A percentile compares a stretch with the other conserved stretches of the same genome.
Evolutionary conservation across 208 protist genomes (phyloP).

Genomic region (Wallacemonas sp.): DNA sequence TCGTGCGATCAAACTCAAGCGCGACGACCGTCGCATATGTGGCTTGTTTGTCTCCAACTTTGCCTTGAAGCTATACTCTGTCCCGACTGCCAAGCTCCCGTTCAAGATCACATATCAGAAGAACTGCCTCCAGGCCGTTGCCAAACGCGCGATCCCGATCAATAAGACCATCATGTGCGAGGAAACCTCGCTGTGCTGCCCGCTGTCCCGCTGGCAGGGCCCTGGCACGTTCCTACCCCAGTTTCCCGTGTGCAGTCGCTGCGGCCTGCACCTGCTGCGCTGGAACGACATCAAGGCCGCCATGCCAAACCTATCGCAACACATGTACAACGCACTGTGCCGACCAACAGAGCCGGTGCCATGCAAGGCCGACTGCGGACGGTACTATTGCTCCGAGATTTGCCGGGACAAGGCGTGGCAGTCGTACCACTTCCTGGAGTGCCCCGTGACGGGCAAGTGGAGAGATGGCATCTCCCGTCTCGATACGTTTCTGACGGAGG

Average conservation of each 20-base stretch:
- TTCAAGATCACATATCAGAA: conserved; percentile 29
- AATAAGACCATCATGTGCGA: conserved; percentile 7
- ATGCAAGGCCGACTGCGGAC: conserved; percentile 58
- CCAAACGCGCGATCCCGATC: not conserved
- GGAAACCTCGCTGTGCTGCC: conserved; percentile 18
- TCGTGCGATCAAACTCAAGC: conserved; percentile 47
- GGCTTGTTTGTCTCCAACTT: conserved; percentile 59
- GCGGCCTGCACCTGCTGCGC: conserved; percentile 46
- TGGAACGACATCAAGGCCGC: conserved; percentile 28
- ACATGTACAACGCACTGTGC: conserved; percentile 42
- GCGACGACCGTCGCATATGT: conserved; percentile 39
- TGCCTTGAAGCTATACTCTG: conserved; percentile 64
- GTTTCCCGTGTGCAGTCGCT: conserved; percentile 52
- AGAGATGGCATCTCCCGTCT: conserved; percentile 32
- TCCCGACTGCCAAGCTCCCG: conserved; percentile 28
- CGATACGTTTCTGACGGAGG: conserved; percentile 26
- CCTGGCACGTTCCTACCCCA: not conserved
- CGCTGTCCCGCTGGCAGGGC: conserved; percentile 9
- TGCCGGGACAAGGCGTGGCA: conserved; percentile 73
- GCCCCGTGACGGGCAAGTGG: conserved; percentile 63
- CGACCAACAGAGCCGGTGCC: conserved; percentile 31
- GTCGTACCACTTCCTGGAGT: conserved; percentile 81
- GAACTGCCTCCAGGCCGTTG: conserved; percentile 25
- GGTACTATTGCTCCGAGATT: conserved; percentile 65
- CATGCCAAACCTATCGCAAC: conserved; percentile 34